Evolutionary conservation across 495 filamentous ascomycete species (phyloP), one percentile per base, ranked within the genome.

Genomic region (Aspergillus bertholletiae): DNA sequence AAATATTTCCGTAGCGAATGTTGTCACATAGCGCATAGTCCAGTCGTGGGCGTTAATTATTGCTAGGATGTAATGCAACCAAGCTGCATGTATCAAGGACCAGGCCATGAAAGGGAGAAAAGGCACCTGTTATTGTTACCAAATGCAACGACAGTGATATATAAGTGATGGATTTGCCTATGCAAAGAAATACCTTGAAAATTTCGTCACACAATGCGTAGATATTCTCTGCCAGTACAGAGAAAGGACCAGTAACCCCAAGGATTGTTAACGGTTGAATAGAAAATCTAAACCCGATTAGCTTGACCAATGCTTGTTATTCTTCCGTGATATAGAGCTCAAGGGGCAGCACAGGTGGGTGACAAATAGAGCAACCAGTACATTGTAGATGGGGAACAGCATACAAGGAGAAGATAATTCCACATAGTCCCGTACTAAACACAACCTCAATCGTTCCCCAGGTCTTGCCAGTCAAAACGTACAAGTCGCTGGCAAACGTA

Each of bases 21-120:
- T 86, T 0, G 86, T 89, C 21, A 89, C 86, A 61, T 89, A 89
- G 51, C 82, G 77, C 86, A 89, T 89, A 2, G 86, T 88, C 84
- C 83, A 89, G 67, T 88, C 84, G 55, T 88, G 86, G 20, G 84
- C 86, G 64, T 89, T 89, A 59, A 88, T 77, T 35, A 88, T 81
- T 46, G 86, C 86, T 17, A 89, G 70, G 6, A 89, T 61, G 63
- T 82, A 86, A 60, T 86, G 85, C 73, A 88, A 79, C 86, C 86
- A 88, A 11, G 69, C 79, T 23, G 87, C 78, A 65, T 88, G 86
- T 47, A 89, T 87, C 27, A 86, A 74, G 8, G 82, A 80, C 87
- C 86, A 90, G 7, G 86, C 85, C 85, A 88, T 89, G 62, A 89
- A 86, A 0, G 84, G 79, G 15, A 88, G 73, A 54, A 87, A 88